phyloP scores from a whole-genome alignment of 192 early-diverging fungal species.

The Podila verticillata region DNA sequence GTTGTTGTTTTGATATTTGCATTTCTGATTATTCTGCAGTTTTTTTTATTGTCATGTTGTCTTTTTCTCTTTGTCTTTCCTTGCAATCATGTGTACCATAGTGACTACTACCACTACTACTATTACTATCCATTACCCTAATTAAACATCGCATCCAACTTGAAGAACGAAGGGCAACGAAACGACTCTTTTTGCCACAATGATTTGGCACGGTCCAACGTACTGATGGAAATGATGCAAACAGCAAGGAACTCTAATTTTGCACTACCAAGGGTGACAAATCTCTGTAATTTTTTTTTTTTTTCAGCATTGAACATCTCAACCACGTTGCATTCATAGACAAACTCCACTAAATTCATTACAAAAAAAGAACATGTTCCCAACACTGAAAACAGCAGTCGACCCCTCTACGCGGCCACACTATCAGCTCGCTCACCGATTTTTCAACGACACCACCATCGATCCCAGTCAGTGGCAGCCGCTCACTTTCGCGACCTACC shows the following conservation, averaged over 20 bases:
- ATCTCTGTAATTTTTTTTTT: background rate
- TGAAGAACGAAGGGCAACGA: too few species aligned
- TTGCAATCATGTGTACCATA: background rate
- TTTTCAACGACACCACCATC: too few species aligned
- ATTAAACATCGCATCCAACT: too few species aligned
- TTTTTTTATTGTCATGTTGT: conserved; percentile 1
- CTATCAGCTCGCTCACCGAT: too few species aligned
- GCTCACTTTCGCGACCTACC: too few species aligned
- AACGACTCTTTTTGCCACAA: too few species aligned
- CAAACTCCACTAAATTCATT: background rate
- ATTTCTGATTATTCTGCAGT: background rate
- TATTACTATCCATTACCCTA: too few species aligned
- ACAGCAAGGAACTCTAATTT: background rate
- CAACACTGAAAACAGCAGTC: too few species aligned
- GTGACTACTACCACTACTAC: too few species aligned
- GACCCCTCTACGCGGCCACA: too few species aligned
- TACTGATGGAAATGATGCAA: background rate
- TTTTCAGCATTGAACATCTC: background rate
- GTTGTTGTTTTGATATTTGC: background rate
- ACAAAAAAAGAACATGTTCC: background rate
- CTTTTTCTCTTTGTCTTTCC: background rate
- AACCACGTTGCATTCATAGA: background rate
- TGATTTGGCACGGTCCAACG: too few species aligned
- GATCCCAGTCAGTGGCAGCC: too few species aligned
- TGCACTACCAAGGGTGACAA: background rate